A percentile compares a stretch with the other conserved stretches of the same genome.
Conservation (phyloP, 768 basidiomycete species). For the Panellus pusillus region DNA sequence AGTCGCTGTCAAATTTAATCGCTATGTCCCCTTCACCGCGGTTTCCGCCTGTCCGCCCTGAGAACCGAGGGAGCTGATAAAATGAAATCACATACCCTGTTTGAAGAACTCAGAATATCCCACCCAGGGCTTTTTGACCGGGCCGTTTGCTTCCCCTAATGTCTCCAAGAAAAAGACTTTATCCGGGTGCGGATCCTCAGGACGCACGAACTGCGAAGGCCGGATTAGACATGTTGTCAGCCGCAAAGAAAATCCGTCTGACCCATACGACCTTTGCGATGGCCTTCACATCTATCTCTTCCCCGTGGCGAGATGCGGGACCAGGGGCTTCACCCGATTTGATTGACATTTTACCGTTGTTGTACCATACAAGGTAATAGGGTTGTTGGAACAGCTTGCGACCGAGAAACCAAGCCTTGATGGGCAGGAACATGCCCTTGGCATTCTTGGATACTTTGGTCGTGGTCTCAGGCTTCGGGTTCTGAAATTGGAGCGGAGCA, state of each 20-base stretch:
- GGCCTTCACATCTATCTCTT: slow-evolving; percentile 6
- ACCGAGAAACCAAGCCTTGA: slow-evolving; percentile 29
- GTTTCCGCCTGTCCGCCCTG: slow-evolving; percentile 9
- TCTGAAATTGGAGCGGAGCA: not conserved
- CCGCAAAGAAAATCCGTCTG: not conserved
- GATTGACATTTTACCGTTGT: slow-evolving; percentile 2
- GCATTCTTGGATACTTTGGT: not conserved
- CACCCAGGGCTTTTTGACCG: slow-evolving; percentile 1
- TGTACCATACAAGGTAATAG: slow-evolving; percentile 7
- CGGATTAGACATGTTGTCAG: not conserved
- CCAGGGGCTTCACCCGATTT: slow-evolving; percentile 4
- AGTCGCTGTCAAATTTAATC: slow-evolving; percentile 20
- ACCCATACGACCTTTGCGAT: not conserved
- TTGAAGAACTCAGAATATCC: slow-evolving; percentile 2
- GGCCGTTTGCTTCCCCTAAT: not conserved
- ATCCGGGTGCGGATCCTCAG: not conserved
- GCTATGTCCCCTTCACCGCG: slow-evolving; percentile 20
- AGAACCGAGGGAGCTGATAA: not conserved
- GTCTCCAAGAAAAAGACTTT: slow-evolving; percentile 12
- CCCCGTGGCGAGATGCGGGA: slow-evolving; percentile 2
- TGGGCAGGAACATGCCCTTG: slow-evolving; percentile 12
- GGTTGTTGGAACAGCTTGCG: slow-evolving; percentile 17
- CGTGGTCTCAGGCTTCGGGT: too few relatives aligned
- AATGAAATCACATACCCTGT: slow-evolving; percentile 1
- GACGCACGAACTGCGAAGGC: slow-evolving; percentile 1